Evolutionary conservation across 1,284 basidiomycete species (phyloP), one percentile per base, ranked within the genome.

Genomic region (Ganoderma lingzhi): DNA sequence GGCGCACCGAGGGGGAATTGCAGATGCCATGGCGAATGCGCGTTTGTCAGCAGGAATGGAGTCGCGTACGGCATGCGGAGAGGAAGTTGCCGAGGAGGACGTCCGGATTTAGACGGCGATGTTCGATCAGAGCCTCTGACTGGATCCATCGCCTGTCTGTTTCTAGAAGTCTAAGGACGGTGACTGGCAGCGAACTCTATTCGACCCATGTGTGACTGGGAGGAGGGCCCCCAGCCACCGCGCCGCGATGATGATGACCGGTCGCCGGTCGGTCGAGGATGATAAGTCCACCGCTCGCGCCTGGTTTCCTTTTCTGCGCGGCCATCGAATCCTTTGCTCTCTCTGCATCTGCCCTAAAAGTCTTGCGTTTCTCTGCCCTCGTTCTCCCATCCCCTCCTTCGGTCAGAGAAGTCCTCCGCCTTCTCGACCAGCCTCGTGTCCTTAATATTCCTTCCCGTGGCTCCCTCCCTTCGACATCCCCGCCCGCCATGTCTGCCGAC

Each of bases 401-500:
- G 77, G 82, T 78, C 82, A 78, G 73, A 75, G 75, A 72, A 75
- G 72, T 74, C 75, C 75, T 70, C 73, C 70, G 71, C 72, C 79
- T 75, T 72, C 76, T 73, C 76, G 76, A 71, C 77, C 65, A 71
- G 76, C 74, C 78, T 77, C 80, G 78, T 76, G 79, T 78, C 78
- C 70, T 71, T 71, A 66, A 73, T 71, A 73, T 75, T 75, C 72
- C 70, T 70, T 70, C 70, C 73, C 48, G 39, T 41, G 39, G 71
- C 71, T 75, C 19, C 65, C 35, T 28, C 72, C 75, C 79, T 76
- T 74, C 78, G 78, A 75, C 78, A 77, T 76, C 78, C 78, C 74
- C 79, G 77, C 79, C 79, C 79, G 76, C 70, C 76, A 76, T 76
- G 71, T 73, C 76, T 86, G 87, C 87, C 78, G 91, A 92, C 85